phyloP scores from a whole-genome alignment of 441 rosid species.

The Breynia disticha region DNA sequence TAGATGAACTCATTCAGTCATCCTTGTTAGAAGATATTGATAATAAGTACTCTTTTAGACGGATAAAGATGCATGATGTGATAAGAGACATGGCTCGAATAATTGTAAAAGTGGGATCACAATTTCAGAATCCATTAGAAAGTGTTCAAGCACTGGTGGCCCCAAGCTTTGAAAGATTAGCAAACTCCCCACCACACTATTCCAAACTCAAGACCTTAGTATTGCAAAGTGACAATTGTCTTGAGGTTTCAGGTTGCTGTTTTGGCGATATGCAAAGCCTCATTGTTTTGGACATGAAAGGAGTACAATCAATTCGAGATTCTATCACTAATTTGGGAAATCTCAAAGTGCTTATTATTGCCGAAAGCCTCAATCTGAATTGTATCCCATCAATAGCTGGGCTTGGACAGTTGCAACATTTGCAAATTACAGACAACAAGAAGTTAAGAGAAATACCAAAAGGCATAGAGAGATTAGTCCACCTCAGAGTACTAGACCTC shows the following conservation, averaged over 20 bases:
- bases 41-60: rapidly evolving
- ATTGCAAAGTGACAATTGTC: background rate
- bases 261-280: no score
- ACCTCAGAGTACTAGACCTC: background rate
- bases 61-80: slow-evolving; percentile 20
- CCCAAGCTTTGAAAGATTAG: background rate
- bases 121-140: slow-evolving; percentile 4
- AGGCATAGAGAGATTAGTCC: background rate
- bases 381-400: background rate
- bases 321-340: no score
- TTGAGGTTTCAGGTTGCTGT: background rate
- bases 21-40: slow-evolving; percentile 7
- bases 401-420: background rate
- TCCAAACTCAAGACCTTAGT: slow-evolving; percentile 7
- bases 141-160: slow-evolving; percentile 14
- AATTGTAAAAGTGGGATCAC: slow-evolving; percentile 11
- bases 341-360: background rate
- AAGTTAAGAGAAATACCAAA: background rate
- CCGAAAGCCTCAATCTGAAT: background rate
- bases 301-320: background rate
- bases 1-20: background rate
- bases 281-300: background rate
- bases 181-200: background rate
- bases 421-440: background rate
- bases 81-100: slow-evolving; percentile 15